These are phyloP conservation scores for Boletus bicolor DNA, from an alignment of 768 basidiomycete genomes.

Conservation along the genomic window DNA sequence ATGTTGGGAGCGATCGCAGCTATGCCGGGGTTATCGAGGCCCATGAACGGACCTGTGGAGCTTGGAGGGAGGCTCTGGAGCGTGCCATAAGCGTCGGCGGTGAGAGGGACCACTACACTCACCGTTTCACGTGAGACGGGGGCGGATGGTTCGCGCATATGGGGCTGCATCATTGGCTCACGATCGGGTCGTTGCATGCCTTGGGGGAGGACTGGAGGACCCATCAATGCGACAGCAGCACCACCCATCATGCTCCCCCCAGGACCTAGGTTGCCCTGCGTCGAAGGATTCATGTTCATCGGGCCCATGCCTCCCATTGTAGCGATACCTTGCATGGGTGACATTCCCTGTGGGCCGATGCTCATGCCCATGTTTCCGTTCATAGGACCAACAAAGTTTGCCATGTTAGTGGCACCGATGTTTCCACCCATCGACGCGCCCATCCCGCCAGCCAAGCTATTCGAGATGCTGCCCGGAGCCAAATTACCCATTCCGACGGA, in stretches of 20 bases:
- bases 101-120: background rate
- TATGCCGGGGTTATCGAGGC: conserved; percentile 16
- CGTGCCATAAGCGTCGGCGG: background rate
- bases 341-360: conserved; percentile 17
- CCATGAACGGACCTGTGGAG: conserved; percentile 21
- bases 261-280: conserved; percentile 18
- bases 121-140: conserved; percentile 28
- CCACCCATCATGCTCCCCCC: conserved; percentile 28
- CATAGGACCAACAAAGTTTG: conserved; percentile 12
- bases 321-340: conserved; percentile 13
- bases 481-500: conserved; percentile 11
- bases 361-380: conserved; percentile 17
- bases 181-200: conserved; percentile 22
- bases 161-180: conserved; percentile 26
- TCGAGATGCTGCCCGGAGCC: conserved; percentile 11
- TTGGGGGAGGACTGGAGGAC: conserved; percentile 36
- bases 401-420: conserved; percentile 6
- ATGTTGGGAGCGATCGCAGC: conserved; percentile 9
- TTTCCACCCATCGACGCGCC: conserved; percentile 13
- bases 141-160: conserved; percentile 24
- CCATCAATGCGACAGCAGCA: conserved; percentile 36
- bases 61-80: conserved; percentile 26
- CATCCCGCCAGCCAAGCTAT: conserved; percentile 17
- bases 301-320: conserved; percentile 18
- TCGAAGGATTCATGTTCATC: conserved; percentile 19